These are phyloP conservation scores for Aspergillus amoenus DNA, from an alignment of 2,329 filamentous ascomycete species.

Conservation along the genomic window DNA sequence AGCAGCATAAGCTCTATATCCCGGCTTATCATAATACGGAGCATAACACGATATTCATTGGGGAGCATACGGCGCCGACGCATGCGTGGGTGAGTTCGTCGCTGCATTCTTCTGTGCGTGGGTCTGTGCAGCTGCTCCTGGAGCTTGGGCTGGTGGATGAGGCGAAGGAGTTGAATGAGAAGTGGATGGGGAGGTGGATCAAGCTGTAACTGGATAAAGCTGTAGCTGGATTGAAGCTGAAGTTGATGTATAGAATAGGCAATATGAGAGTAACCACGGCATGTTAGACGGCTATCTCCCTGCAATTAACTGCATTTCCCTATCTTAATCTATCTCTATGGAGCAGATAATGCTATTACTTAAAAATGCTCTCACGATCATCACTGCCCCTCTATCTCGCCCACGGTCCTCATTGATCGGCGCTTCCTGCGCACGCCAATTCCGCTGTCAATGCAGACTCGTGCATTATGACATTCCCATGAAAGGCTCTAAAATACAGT, in stretches of 20 bases:
- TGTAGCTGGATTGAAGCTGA: not conserved
- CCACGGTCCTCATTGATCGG: no score
- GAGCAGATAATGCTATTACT: no score
- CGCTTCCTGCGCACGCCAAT: no score
- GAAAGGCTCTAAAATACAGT: no score
- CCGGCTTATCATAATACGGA: constrained; percentile 34
- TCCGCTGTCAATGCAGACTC: no score
- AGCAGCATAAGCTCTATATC: constrained; percentile 36
- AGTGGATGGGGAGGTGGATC: constrained; percentile 70
- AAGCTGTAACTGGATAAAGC: not conserved
- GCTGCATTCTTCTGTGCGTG: constrained; percentile 30
- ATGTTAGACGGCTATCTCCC: no score
- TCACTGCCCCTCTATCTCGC: no score
- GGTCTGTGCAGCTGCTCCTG: constrained; percentile 32
- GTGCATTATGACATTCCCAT: no score
- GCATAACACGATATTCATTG: constrained; percentile 37
- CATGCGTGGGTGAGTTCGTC: constrained; percentile 36
- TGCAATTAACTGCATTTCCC: no score
- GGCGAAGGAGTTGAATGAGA: constrained; percentile 61
- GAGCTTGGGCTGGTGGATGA: constrained; percentile 67
- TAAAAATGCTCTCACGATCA: no score
- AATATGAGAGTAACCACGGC: no score
- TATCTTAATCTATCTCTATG: no score
- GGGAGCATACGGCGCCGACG: constrained; percentile 36
- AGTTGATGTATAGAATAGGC: not conserved